phyloP scores from a whole-genome alignment of 306 rosid species.

The Dicorynia guianensis region DNA sequence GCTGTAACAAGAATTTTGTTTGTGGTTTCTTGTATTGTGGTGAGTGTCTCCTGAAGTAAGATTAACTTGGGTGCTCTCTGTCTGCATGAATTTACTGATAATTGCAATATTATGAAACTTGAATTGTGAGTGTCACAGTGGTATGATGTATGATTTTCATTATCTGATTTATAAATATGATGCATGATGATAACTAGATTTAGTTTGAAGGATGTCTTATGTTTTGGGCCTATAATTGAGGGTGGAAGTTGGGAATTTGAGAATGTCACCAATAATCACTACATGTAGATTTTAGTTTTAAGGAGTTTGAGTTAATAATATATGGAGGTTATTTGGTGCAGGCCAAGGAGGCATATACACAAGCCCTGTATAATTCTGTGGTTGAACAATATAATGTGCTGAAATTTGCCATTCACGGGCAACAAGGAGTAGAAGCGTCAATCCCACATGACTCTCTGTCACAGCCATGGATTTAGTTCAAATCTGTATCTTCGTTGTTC shows the following conservation, averaged over 20 bases:
- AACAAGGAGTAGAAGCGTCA: constrained; percentile 74
- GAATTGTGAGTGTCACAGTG: not conserved
- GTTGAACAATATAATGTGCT: constrained; percentile 81
- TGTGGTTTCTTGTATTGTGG: constrained; percentile 26
- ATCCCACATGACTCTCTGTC: constrained; percentile 71
- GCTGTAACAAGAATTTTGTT: not conserved
- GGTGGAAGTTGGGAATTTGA: too few species aligned
- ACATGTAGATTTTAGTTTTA: constrained; percentile 15
- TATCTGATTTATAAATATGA: not conserved
- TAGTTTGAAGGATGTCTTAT: too few species aligned
- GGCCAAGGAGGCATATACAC: constrained; percentile 78
- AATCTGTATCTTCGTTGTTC: constrained; percentile 2
- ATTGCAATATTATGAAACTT: too few species aligned
- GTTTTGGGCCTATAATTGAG: too few species aligned
- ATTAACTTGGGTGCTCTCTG: not conserved
- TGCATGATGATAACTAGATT: too few species aligned
- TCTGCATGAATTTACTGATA: too few species aligned
- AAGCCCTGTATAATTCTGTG: constrained; percentile 65
- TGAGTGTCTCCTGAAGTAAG: constrained; percentile 6
- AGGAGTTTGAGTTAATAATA: constrained; percentile 29
- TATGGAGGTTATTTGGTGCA: constrained; percentile 49
- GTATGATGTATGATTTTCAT: constrained; percentile 10
- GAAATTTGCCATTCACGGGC: constrained; percentile 72
- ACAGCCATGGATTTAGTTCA: constrained; percentile 83
- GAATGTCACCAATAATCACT: too few species aligned